Evolutionary conservation across 176 grass and related monocot species (phyloP), one percentile per base, ranked within the genome.

Genomic region (Rhynchospora pubera): DNA sequence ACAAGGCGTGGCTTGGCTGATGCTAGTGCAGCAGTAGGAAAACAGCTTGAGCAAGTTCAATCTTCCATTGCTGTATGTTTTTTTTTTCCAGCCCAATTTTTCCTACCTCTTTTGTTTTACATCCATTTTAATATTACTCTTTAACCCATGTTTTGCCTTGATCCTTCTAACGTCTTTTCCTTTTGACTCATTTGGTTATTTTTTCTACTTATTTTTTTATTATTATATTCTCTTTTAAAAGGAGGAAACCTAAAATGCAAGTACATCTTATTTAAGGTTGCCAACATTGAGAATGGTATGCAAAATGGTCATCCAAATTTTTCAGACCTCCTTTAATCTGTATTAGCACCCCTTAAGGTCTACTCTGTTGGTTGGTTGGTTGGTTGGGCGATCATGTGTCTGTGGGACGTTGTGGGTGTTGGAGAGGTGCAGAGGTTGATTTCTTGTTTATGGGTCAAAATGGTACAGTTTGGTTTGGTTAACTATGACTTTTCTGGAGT

Each of bases 1-100:
- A 97, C 92, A 0, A 93, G 85, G 74, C 90, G 84, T 62, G 87
- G 95, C 0, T 87, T 97, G 67, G 83, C 92, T 82, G 87, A 94
- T 94, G 90, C 92, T 70, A 91, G 85, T 55, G 89, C 83, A 63
- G 83, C 74, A 62, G 92, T 94, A 32, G 92, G 92, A 6, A 97
- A 88, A 89, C 87, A 97, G 75, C 79, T 97, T 18, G 92, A 94
- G 51, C 92, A 89, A 74, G 95, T 97, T 93, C 94, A 90, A 77
- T 87, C 91, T 45, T 89, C 82, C 79, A 83, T 97, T 69, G 57
- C 86, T 88, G 92, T 97, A 91, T 83, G 90, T 74, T 86, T 86
- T 73, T 87, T 18, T 21, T 86, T 84, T 18, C 11, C 2, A 30
- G 13, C 22, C 50, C 72, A 28, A 48, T 56, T 44, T 69, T 55